Base-by-base conservation (phyloP, 352 stramenopile species). In the Phytophthora macrochlamydospora region DNA sequence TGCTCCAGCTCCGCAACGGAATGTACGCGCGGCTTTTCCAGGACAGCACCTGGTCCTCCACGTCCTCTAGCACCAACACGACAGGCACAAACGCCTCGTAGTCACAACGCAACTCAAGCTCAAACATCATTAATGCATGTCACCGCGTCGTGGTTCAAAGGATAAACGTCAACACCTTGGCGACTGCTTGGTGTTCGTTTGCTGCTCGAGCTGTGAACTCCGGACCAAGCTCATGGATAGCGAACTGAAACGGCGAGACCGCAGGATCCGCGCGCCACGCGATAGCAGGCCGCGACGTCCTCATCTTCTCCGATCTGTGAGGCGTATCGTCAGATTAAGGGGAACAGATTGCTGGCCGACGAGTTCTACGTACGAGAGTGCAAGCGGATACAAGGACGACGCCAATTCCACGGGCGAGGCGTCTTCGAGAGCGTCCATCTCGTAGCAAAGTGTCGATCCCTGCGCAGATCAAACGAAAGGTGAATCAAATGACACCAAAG, bases 221-320 rank as follows among this genome's bases (percentile, higher is more conserved):
- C 12, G 51, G 59, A 4, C 56, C 59, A 28, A 79, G 45, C 33
- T 73, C 62, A 14, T 73, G 51, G 32, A 78, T 62, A 14, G 71
- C 51, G 30, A 79, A 71, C 38, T 70, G 59, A 29, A 76, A 65
- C 14, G 48, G 56, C 13, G 64, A 74, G 1, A 70, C 33, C 1
- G n/a, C 38, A 1, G 56, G 42, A 32, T 70, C 67, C 18, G 64
- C 67, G 4, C 66, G 66, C 66, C 66, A 73, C 1, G 78, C 81
- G 11, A 90, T 73, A 6, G 67, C 61, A 49, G 81, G 78, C 18
- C 75, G 67, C 29, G 77, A 90, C 24, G 78, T 83, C 32, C 73
- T 79, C 33, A 81, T 87, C 28, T 78, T 73, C 52, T 87, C 73
- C 32, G 75, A 79, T 7, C 79, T 89, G 18, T 24, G 18, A 24